Evolutionary conservation across 2,329 filamentous ascomycete genomes (phyloP).

Genomic region (Lecanicillium sp.): DNA sequence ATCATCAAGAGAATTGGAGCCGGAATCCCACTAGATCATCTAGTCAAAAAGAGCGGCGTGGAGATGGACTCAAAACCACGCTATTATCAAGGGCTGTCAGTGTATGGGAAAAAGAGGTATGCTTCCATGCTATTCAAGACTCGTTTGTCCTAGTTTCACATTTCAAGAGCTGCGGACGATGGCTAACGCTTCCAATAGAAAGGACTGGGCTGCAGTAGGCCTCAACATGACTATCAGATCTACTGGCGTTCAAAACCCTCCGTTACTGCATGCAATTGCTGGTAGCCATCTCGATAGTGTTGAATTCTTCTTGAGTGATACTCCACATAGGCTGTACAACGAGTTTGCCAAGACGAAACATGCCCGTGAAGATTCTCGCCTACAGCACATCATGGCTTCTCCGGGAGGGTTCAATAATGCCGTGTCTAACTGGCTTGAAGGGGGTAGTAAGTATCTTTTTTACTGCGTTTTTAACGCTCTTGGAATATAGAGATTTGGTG

Average conservation of each 20-base stretch:
- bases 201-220: slow-evolving; percentile 64
- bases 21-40: slow-evolving; percentile 58
- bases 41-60: slow-evolving; percentile 58
- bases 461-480: no score
- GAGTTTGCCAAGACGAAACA: slow-evolving; percentile 55
- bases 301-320: slow-evolving; percentile 70
- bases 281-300: slow-evolving; percentile 55
- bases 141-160: neutral
- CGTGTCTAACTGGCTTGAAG: slow-evolving; percentile 53
- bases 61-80: slow-evolving; percentile 55
- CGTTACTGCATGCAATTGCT: slow-evolving; percentile 50
- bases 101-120: slow-evolving; percentile 62
- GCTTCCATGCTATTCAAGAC: slow-evolving; percentile 1
- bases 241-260: slow-evolving; percentile 40
- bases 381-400: slow-evolving; percentile 52
- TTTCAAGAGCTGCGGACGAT: no score
- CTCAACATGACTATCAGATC: slow-evolving; percentile 33
- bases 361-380: slow-evolving; percentile 50
- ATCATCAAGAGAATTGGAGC: slow-evolving; percentile 60
- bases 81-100: slow-evolving; percentile 69
- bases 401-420: slow-evolving; percentile 55
- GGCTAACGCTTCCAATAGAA: slow-evolving; percentile 19
- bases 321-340: slow-evolving; percentile 57
- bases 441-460: slow-evolving; percentile 41
- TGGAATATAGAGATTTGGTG: no score